phyloP scores from a whole-genome alignment of 371 early-diverging fungal species.

The Lichtheimia hyalospora region DNA sequence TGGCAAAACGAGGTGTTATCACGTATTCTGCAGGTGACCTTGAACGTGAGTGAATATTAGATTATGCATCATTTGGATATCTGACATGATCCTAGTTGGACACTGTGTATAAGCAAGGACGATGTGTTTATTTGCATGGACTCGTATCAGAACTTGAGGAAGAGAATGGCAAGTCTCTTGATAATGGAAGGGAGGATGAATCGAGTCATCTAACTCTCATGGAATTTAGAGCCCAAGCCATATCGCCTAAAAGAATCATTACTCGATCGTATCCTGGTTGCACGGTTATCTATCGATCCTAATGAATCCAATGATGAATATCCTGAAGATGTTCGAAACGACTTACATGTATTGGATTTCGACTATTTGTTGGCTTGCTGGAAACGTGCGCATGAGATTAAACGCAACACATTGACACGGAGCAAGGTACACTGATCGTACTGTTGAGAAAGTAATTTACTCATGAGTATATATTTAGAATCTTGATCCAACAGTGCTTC shows the following conservation, averaged over 20 bases:
- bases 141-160: constrained; percentile 42
- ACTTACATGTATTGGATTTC: constrained; percentile 54
- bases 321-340: constrained; percentile 41
- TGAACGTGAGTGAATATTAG: constrained; percentile 59
- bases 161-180: constrained; percentile 26
- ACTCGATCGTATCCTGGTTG: constrained; percentile 77
- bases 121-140: constrained; percentile 36
- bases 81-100: constrained; percentile 14
- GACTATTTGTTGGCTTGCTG: constrained; percentile 82
- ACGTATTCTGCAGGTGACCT: constrained; percentile 78
- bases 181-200: not conserved
- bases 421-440: constrained; percentile 35
- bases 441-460: not conserved
- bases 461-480: constrained; percentile 28
- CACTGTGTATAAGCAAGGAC: constrained; percentile 31
- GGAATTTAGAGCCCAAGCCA: constrained; percentile 34
- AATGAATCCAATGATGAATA: constrained; percentile 40
- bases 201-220: not conserved
- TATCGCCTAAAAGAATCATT: constrained; percentile 49
- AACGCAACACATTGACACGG: constrained; percentile 43
- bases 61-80: constrained; percentile 12
- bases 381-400: constrained; percentile 64
- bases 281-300: constrained; percentile 72
- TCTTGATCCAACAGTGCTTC: constrained; percentile 56
- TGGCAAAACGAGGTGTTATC: constrained; percentile 87